Conservation (phyloP, 352 stramenopile species). For the Pythium plurisporium region DNA sequence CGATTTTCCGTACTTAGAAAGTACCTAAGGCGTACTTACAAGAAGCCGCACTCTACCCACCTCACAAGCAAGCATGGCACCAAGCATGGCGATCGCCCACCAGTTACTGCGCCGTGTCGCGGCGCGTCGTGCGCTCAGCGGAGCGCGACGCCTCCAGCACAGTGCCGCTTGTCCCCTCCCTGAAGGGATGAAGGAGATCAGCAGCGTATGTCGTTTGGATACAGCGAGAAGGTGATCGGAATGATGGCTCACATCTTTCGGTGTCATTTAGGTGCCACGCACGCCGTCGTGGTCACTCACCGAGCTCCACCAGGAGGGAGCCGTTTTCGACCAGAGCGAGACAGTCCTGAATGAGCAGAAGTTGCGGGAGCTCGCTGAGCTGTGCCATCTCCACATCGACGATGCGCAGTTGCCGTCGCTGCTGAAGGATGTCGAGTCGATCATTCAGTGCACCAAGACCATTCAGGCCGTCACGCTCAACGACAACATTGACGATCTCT, state of each 20-base stretch:
- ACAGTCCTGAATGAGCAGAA: constrained; percentile 60
- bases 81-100: constrained; percentile 11
- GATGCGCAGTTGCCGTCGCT: constrained; percentile 62
- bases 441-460: constrained; percentile 86
- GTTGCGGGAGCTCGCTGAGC: constrained; percentile 71
- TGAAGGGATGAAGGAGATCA: constrained; percentile 59
- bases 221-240: no score
- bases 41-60: not conserved
- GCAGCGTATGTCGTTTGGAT: constrained; percentile 36
- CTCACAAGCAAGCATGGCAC: not conserved
- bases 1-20: constrained; percentile 1
- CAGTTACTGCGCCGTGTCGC: constrained; percentile 22
- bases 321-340: constrained; percentile 33
- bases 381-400: constrained; percentile 79
- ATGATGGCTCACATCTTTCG: no score
- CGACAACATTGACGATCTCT: constrained; percentile 82
- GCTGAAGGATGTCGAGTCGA: constrained; percentile 80
- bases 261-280: constrained; percentile 55
- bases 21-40: constrained; percentile 10
- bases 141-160: constrained; percentile 5
- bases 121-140: not conserved
- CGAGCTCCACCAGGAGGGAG: constrained; percentile 68
- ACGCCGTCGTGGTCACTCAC: constrained; percentile 78
- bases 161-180: constrained; percentile 23
- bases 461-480: constrained; percentile 79